A percentile compares a stretch with the other conserved stretches of the same genome.
Evolutionary conservation across 192 early-diverging fungal species (phyloP).

Genomic region (Coemansia sp.): DNA sequence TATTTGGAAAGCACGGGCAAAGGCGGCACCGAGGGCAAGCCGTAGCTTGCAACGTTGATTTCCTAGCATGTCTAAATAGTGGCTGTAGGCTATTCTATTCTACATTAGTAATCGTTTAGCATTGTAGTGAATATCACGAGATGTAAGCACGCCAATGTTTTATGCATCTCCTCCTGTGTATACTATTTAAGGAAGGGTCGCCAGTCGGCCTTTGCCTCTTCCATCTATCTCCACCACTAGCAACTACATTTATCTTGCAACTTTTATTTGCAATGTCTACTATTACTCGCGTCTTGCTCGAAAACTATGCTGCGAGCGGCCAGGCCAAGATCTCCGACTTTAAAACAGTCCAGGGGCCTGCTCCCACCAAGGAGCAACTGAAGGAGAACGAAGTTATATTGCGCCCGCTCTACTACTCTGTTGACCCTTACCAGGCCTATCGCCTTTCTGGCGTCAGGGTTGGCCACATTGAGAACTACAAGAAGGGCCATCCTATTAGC

Average conservation of each 20-base stretch:
- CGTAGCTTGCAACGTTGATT: background rate
- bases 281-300: slow-evolving; percentile 25
- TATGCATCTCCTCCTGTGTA: too few species aligned
- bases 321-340: slow-evolving; percentile 28
- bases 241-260: background rate
- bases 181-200: too few species aligned
- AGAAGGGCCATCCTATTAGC: slow-evolving; percentile 57
- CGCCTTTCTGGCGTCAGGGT: slow-evolving; percentile 64
- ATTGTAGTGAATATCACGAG: background rate
- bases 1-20: background rate
- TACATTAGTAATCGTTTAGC: background rate
- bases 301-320: slow-evolving; percentile 19
- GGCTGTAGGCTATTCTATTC: background rate
- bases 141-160: background rate
- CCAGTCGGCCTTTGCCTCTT: background rate
- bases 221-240: background rate
- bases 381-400: slow-evolving; percentile 45
- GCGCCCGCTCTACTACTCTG: slow-evolving; percentile 67
- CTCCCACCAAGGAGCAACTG: slow-evolving; percentile 28
- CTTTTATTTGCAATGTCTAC: background rate
- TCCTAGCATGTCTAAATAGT: background rate
- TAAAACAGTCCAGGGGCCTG: slow-evolving; percentile 8
- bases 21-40: background rate
- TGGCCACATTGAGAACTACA: slow-evolving; percentile 64
- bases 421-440: slow-evolving; percentile 76